Conservation (phyloP, 495 filamentous ascomycete genomes). For the Evansstolkia leycettana region DNA sequence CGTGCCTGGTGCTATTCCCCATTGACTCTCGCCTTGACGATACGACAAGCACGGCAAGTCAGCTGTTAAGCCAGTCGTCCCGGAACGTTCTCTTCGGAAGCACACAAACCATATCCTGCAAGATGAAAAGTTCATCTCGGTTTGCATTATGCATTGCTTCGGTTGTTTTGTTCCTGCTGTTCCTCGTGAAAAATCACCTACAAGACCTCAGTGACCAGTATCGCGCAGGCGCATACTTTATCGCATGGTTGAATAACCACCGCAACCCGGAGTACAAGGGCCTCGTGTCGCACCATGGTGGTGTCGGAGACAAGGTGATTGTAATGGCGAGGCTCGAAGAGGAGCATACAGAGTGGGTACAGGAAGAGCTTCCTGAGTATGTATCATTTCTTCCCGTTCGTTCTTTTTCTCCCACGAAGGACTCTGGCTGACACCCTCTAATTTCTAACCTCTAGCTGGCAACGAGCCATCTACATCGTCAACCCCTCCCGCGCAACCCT, state of each 20-base stretch:
- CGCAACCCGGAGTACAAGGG: conserved; percentile 2
- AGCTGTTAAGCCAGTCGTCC: too few relatives aligned
- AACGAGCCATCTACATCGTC: conserved; percentile 51
- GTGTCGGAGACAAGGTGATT: conserved; percentile 30
- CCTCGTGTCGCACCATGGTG: conserved; percentile 3
- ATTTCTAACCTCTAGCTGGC: conserved; percentile 24
- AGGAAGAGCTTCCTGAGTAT: conserved; percentile 39
- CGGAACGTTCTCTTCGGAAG: too few relatives aligned
- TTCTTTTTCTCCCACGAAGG: background rate
- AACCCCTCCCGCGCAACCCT: conserved; percentile 42
- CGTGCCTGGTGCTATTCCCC: too few relatives aligned
- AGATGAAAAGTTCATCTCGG: conserved; percentile 28
- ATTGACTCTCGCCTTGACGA: too few relatives aligned
- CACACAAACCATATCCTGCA: too few relatives aligned
- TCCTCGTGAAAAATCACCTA: conserved; percentile 23
- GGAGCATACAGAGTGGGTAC: conserved; percentile 50
- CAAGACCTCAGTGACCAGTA: conserved; percentile 33
- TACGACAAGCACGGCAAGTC: too few relatives aligned
- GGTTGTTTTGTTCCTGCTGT: conserved; percentile 18
- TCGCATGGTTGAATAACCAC: conserved; percentile 19
- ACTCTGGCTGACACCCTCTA: background rate
- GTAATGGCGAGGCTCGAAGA: conserved; percentile 46
- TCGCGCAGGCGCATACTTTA: conserved; percentile 30
- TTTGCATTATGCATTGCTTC: conserved; percentile 6
- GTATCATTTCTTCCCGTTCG: conserved; percentile 3